phyloP scores from a whole-genome alignment of 2,329 filamentous ascomycete species.

The Pseudonectria foliicola region DNA sequence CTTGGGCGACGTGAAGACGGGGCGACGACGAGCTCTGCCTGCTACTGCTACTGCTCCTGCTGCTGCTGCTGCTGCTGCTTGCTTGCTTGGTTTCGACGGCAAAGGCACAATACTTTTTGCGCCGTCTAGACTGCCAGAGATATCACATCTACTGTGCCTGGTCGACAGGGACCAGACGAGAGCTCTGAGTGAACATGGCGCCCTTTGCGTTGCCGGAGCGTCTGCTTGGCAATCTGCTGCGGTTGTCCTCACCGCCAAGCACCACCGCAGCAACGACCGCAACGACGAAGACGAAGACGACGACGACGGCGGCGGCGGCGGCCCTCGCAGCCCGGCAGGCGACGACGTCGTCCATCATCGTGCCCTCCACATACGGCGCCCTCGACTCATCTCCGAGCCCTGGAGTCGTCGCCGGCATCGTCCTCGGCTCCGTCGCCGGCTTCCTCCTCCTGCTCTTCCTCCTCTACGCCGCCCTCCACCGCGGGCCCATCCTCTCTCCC shows the following conservation, averaged over 20 bases:
- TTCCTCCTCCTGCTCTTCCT: slow-evolving; percentile 48
- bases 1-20: too few relatives aligned
- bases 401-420: slow-evolving; percentile 36
- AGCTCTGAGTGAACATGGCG: too few relatives aligned
- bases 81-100: too few relatives aligned
- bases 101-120: too few relatives aligned
- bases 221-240: too few relatives aligned
- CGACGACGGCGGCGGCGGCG: slow-evolving; percentile 3
- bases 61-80: too few relatives aligned
- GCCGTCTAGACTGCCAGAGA: too few relatives aligned
- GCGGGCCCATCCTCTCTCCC: slow-evolving; percentile 28
- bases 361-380: slow-evolving; percentile 30
- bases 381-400: slow-evolving; percentile 34
- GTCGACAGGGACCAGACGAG: too few relatives aligned
- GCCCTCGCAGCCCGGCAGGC: slow-evolving; percentile 16
- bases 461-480: slow-evolving; percentile 42
- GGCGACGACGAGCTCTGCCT: too few relatives aligned
- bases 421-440: slow-evolving; percentile 39
- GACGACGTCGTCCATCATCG: slow-evolving; percentile 19
- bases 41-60: too few relatives aligned
- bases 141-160: too few relatives aligned
- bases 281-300: slow-evolving; percentile 10
- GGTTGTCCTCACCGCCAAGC: slow-evolving; percentile 5
- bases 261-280: slow-evolving; percentile 7
- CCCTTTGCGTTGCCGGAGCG: neutral